Evolutionary conservation across 2,329 filamentous ascomycete species (phyloP).

Genomic region (Passalora sequoiae): DNA sequence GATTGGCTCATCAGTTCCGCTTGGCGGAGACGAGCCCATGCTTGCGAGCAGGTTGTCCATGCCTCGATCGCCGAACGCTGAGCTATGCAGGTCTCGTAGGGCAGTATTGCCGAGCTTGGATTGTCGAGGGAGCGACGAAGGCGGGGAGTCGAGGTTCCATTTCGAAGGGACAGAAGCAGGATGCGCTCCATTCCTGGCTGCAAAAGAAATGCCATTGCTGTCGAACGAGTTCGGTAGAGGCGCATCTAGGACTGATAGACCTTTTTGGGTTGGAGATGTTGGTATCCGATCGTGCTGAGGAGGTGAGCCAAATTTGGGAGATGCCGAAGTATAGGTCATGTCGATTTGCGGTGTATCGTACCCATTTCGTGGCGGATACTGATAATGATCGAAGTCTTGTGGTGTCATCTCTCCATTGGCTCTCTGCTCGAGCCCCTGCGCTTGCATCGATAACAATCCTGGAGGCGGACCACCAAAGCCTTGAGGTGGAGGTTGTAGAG

Average conservation of each 20-base stretch:
- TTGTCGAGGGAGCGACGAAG: conserved; percentile 57
- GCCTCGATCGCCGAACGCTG: conserved; percentile 61
- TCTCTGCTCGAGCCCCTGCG: conserved; percentile 30
- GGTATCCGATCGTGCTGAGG: conserved; percentile 71
- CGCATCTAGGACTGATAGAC: conserved; percentile 88
- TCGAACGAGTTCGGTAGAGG: conserved; percentile 92
- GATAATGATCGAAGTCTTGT: conserved; percentile 28
- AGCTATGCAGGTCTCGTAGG: conserved; percentile 59
- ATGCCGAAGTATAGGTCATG: conserved; percentile 53
- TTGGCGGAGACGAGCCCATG: conserved; percentile 54
- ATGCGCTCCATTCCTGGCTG: conserved; percentile 82
- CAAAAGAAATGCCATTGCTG: conserved; percentile 89
- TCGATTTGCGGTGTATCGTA: conserved; percentile 43
- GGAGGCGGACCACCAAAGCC: conserved; percentile 26
- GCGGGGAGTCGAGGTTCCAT: conserved; percentile 81
- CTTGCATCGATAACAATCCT: conserved; percentile 34
- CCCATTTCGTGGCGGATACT: conserved; percentile 26
- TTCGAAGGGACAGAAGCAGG: conserved; percentile 89
- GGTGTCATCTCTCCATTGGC: conserved; percentile 23
- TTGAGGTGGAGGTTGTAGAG: conserved; percentile 12
- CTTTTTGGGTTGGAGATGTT: conserved; percentile 61
- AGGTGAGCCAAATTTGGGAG: conserved; percentile 74
- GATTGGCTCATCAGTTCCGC: conserved; percentile 61
- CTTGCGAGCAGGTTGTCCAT: conserved; percentile 36
- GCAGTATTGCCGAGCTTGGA: conserved; percentile 32